Evolutionary conservation across 2,329 filamentous ascomycete species (phyloP), one percentile per base, ranked within the genome.

Genomic region (Colletotrichum lentis): DNA sequence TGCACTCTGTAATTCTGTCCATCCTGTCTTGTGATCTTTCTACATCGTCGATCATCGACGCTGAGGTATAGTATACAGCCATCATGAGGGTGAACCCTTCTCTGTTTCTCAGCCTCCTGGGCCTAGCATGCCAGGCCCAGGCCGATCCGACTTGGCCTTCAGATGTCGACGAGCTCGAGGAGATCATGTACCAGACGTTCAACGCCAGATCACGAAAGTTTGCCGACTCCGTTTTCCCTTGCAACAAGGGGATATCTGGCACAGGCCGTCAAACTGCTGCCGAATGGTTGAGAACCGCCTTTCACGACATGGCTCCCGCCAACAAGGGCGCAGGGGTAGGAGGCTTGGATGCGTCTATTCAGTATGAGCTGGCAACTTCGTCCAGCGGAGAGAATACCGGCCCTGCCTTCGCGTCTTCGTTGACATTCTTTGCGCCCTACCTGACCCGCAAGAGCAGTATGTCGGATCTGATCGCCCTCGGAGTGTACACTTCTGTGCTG

Each of bases 131-230:
- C 37, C 70, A 76, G 67, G 74, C 74, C 56, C 69, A 71, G 54
- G 82, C 85, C 27, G 83, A 85, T 70, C 85, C 84, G 39, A 90
- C 86, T 72, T 90, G 88, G 88, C 88, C 88, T 2, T 83, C 85
- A 2, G 73, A 80, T 14, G 82, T 82, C 20, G 88, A 90, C 72
- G 87, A 90, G 74, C 77, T 90, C 67, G 88, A 90, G 76, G 87
- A 89, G 75, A 84, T 89, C 71, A 86, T 90, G 80, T 88, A 84
- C 73, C 84, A 89, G 72, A 83, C 85, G 60, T 78, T 80, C 41
- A 86, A 85, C 3, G 85, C 87, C 73, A 79, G 81, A 53, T 80
- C 83, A 39, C 81, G 86, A 69, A 81, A 84, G 47, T 88, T 90
- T 74, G 82, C 85, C 53, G 82, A 83, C 59, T 82, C 82, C 16